Evolutionary conservation across 2,329 filamentous ascomycete genomes (phyloP), one percentile per base, ranked within the genome.

Genomic region (Epichloe bromicola): DNA sequence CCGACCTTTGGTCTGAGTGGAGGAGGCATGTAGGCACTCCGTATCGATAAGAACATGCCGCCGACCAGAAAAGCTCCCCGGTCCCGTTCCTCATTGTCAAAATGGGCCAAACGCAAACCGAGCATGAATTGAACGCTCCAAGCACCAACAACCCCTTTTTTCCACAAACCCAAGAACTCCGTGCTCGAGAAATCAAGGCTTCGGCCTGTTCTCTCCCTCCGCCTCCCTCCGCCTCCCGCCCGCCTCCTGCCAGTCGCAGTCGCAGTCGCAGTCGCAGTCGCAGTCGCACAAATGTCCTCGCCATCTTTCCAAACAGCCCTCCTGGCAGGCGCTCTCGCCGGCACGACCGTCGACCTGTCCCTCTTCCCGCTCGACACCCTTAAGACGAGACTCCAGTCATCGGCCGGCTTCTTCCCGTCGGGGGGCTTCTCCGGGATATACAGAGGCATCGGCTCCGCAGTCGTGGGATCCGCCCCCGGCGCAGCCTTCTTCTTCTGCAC

Each of bases 291-390:
- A 40, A 41, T 20, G 37, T 34, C 45, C 20, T 23, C 50, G 3
- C 70, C 71, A 38, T 64, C 73, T 61, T 83, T 81, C 72, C 74
- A 74, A 50, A 74, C 77, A 26, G 78, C 80, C 62, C 79, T 84
- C 60, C 66, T 83, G 75, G 88, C 93, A 59, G 93, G 93, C 67
- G 93, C 83, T 63, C 74, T 96, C 58, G 93, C 93, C 58, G 93
- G 93, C 64, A 93, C 93, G 46, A 95, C 90, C 14, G 93, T 97
- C 68, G 93, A 98, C 78, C 83, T 95, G 62, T 89, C 89, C 51
- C 87, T 98, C 64, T 98, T 87, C 74, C 93, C 93, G 1, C 88
- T 98, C 75, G 94, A 98, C 78, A 98, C 93, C 0, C 83, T 98
- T 65, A 98, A 98, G 73, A 98, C 94, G 42, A 89, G 93, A 15